Base-by-base conservation (phyloP, 2,329 filamentous ascomycete genomes). In the Calonectria pteridis region DNA sequence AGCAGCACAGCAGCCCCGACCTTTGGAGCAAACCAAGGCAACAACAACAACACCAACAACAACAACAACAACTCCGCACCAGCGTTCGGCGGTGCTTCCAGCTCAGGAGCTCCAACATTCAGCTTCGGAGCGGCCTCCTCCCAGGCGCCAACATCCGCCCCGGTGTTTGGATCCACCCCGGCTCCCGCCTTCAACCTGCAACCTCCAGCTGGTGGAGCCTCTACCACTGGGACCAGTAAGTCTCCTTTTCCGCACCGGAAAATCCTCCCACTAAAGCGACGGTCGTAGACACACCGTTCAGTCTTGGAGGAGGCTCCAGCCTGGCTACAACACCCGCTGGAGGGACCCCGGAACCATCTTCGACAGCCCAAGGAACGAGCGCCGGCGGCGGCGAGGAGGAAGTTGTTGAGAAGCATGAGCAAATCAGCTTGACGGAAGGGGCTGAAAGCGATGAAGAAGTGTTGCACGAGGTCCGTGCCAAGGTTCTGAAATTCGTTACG, bases 401-500 rank as follows among this genome's bases (percentile, higher is more conserved):
- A 77, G 89, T 89, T 69, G 88, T 87, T 73, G 90, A 90, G 80
- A 88, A 89, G 81, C 89, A 94, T 73, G 90, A 93, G 82, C 93
- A 94, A 83, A 90, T 94, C 76, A 93, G 93, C 81, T 88, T 96
- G 78, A 92, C 92, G 67, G 88, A 90, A 76, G 90, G 89, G 69
- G 91, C 91, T 20, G 93, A 96, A 82, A 92, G 94, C 81, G 89
- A 94, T 71, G 94, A 97, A 82, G 89, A 91, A 37, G 87, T 92
- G 46, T 82, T 95, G 26, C 90, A 94, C 82, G 93, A 96, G 81
- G 89, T 93, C 18, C 91, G 92, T 29, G 92, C 93, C 55, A 95
- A 94, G 83, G 93, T 91, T 16, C 85, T 93, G 75, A 93, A 93
- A 82, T 91, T 91, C 78, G 84, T 88, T 50, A 84, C 86, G 18